Evolutionary conservation across 2,329 filamentous ascomycete species (phyloP).

Genomic region (Neofusicoccum kwambonambiense): DNA sequence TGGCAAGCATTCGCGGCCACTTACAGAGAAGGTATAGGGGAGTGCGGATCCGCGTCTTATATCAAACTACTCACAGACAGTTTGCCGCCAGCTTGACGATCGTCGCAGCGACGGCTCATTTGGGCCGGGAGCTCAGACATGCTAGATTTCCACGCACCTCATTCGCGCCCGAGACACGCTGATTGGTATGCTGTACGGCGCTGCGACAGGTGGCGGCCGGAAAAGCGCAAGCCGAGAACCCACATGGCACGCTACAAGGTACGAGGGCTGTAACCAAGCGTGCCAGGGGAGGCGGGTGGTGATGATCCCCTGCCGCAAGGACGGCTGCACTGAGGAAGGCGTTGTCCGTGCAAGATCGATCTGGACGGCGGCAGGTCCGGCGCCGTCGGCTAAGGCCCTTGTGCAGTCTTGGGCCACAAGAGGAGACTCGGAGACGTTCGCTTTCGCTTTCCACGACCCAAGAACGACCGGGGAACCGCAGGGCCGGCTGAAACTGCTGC

Average conservation of each 20-base stretch:
- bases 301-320: too few species aligned
- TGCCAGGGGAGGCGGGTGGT: too few species aligned
- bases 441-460: neutral
- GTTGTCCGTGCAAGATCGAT: neutral
- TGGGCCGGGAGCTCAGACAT: constrained; percentile 1
- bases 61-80: neutral
- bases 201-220: neutral
- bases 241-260: neutral
- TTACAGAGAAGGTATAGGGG: neutral
- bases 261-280: too few species aligned
- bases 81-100: neutral
- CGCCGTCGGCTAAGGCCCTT: neutral
- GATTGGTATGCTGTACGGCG: neutral
- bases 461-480: too few species aligned
- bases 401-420: too few species aligned
- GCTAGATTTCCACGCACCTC: neutral
- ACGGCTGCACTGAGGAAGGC: neutral
- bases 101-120: neutral
- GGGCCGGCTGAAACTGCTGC: neutral
- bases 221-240: neutral
- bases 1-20: neutral
- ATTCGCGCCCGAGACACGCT: neutral
- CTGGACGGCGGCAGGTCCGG: neutral
- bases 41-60: neutral
- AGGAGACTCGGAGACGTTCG: neutral